Conservation (phyloP, 192 early-diverging fungal genomes). For the Piromyces sp. region DNA sequence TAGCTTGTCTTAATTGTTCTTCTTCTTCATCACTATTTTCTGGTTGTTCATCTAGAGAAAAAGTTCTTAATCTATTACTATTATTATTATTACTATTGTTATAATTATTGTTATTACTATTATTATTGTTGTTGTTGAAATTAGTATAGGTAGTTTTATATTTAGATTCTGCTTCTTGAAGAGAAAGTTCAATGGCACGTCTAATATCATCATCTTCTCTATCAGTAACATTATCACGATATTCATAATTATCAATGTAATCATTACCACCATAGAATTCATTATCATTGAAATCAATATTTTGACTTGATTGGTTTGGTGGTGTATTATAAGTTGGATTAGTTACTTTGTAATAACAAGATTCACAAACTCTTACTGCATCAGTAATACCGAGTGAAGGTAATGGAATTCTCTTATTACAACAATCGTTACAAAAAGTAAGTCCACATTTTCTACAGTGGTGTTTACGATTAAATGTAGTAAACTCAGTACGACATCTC, state of each 20-base stretch:
- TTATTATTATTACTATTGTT: slow-evolving; percentile 15
- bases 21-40: slow-evolving; percentile 1
- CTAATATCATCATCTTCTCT: slow-evolving; percentile 78
- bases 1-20: slow-evolving; percentile 18
- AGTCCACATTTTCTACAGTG: slow-evolving; percentile 95
- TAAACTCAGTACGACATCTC: slow-evolving; percentile 83
- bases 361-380: slow-evolving; percentile 87
- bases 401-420: slow-evolving; percentile 65
- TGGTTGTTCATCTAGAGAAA: neutral
- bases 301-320: neutral
- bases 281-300: neutral
- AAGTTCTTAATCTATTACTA: slow-evolving; percentile 14
- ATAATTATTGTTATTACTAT: no score
- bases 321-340: slow-evolving; percentile 4
- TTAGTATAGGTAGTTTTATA: no score
- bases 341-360: slow-evolving; percentile 63
- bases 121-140: no score
- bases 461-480: slow-evolving; percentile 89
- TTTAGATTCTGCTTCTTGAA: slow-evolving; percentile 60
- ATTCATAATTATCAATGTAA: neutral
- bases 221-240: slow-evolving; percentile 13
- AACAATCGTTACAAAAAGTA: slow-evolving; percentile 85
- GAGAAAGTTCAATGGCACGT: slow-evolving; percentile 77
- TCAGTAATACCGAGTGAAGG: slow-evolving; percentile 75
- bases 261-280: neutral